phyloP scores from a whole-genome alignment of 768 basidiomycete genomes.

The Clavulina sp. region DNA sequence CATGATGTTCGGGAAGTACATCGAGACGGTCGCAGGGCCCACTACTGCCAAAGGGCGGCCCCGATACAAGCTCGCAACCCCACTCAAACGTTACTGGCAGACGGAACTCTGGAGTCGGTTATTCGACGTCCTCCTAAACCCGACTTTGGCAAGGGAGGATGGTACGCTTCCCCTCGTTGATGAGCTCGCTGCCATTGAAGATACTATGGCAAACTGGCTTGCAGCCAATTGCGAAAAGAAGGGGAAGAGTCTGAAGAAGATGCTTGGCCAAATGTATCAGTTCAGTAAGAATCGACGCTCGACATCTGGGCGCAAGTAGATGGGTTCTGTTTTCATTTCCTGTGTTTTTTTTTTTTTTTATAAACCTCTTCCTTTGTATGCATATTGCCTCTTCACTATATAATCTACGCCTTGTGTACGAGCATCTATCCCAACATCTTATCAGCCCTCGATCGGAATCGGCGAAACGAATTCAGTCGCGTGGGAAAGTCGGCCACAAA shows the following conservation, averaged over 20 bases:
- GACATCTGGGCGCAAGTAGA: no score
- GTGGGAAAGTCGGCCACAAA: no score
- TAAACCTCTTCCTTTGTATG: not conserved
- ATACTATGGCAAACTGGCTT: slow-evolving; percentile 79
- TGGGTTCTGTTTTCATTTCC: no score
- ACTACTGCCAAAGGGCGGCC: slow-evolving; percentile 19
- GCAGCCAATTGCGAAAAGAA: slow-evolving; percentile 42
- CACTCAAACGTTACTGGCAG: slow-evolving; percentile 95
- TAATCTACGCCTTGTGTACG: no score
- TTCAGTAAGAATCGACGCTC: not conserved
- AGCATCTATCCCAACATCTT: no score
- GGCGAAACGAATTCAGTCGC: no score
- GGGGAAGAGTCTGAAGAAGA: slow-evolving; percentile 49
- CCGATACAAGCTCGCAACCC: slow-evolving; percentile 48
- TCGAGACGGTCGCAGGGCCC: slow-evolving; percentile 48
- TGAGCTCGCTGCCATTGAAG: slow-evolving; percentile 44
- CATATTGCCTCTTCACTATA: no score
- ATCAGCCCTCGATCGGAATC: no score
- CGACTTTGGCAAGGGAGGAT: slow-evolving; percentile 37
- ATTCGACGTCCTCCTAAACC: slow-evolving; percentile 79
- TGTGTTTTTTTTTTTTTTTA: not conserved
- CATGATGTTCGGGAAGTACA: slow-evolving; percentile 93
- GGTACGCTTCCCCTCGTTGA: slow-evolving; percentile 53
- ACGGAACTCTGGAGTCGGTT: slow-evolving; percentile 64
- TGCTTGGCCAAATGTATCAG: slow-evolving; percentile 62